A percentile compares a stretch with the other conserved stretches of the same genome.
Evolutionary conservation across 2,329 filamentous ascomycete genomes (phyloP).

Genomic region (Ambrosiella beaveri): DNA sequence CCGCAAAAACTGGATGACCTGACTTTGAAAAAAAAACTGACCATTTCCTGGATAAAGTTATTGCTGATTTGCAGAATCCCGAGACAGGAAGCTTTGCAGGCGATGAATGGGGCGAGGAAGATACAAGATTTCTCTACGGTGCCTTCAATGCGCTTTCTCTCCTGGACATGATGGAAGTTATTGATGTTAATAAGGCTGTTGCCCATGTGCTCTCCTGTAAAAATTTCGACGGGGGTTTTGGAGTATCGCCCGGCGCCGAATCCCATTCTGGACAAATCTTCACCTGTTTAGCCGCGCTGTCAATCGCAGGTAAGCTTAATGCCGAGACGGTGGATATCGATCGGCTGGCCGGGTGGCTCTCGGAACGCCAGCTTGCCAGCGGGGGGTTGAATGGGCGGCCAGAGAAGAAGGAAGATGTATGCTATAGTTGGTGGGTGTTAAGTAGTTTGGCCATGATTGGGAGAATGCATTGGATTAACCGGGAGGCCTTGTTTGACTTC

Average conservation of each 20-base stretch:
- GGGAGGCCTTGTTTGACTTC: slow-evolving; percentile 57
- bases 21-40: too few species aligned
- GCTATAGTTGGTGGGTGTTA: slow-evolving; percentile 98
- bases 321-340: slow-evolving; percentile 63
- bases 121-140: slow-evolving; percentile 86
- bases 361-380: slow-evolving; percentile 72
- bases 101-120: slow-evolving; percentile 91
- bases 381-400: slow-evolving; percentile 88
- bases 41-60: slow-evolving; percentile 31
- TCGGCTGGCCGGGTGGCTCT: slow-evolving; percentile 74
- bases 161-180: slow-evolving; percentile 51
- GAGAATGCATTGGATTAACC: slow-evolving; percentile 84
- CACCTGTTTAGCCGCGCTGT: slow-evolving; percentile 74
- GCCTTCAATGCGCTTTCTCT: slow-evolving; percentile 81
- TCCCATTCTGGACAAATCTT: slow-evolving; percentile 93
- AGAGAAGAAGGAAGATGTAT: slow-evolving; percentile 91
- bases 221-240: slow-evolving; percentile 92
- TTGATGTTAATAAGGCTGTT: slow-evolving; percentile 68
- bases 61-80: slow-evolving; percentile 64
- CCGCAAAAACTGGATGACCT: too few species aligned
- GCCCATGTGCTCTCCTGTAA: slow-evolving; percentile 63
- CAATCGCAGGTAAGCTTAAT: slow-evolving; percentile 59
- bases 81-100: slow-evolving; percentile 77
- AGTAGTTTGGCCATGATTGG: slow-evolving; percentile 82
- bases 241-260: slow-evolving; percentile 75